Base-by-base conservation (phyloP, 2,329 filamentous ascomycete genomes). In the Diaporthe amygdali region DNA sequence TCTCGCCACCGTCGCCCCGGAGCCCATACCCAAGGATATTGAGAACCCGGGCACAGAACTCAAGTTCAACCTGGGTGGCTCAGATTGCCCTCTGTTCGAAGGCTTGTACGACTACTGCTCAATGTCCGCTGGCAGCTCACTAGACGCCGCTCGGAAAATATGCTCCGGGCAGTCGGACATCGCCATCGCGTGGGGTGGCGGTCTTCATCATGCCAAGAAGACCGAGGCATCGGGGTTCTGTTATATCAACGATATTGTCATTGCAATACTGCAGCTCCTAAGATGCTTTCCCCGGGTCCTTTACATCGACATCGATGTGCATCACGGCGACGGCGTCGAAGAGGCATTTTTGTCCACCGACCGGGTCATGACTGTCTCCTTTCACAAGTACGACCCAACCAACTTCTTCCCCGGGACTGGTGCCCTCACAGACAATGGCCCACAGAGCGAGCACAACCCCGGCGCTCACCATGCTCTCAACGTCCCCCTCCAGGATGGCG, bases 171-270 rank as follows among this genome's bases (percentile, higher is more conserved):
- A 97, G 82, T 94, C 95, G 37, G 94, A 98, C 78, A 98, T 99
- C 79, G 96, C 96, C 69, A 95, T 99, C 78, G 97, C 97, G 77
- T 99, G 96, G 96, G 96, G 95, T 22, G 96, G 96, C 44, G 96
- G 96, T 14, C 88, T 99, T 37, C 96, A 99, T 81, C 96, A 99
- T 79, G 96, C 96, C 55, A 98, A 98, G 82, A 96, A 96, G 79
- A 90, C 92, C 67, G 95, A 97, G 82, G 96, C 96, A 0, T 96
- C 93, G 17, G 96, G 96, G 0, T 99, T 99, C 82, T 99, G 96
- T 84, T 99, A 99, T 84, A 95, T 98, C 84, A 99, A 99, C 81
- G 96, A 99, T 82, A 98, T 98, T 77, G 96, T 98, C 71, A 89
- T 99, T 56, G 94, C 93, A 44, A 96, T 98, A 76, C 88, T 98